A percentile compares a stretch with the other conserved stretches of the same genome.
Conservation (phyloP, 2,329 filamentous ascomycete genomes). For the Aspergillus sp. region DNA sequence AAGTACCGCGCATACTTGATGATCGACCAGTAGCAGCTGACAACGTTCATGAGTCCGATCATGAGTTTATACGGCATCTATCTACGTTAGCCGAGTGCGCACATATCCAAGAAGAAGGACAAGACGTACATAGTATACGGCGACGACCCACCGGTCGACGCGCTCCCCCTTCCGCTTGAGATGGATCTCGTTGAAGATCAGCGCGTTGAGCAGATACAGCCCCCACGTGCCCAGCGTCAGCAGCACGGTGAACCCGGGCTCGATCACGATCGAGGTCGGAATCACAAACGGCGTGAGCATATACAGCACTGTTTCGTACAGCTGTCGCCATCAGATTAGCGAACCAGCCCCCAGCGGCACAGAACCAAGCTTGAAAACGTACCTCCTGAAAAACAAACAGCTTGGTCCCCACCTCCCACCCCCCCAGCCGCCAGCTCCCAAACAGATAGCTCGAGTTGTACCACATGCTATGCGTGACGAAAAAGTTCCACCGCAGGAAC, state of each 20-base stretch:
- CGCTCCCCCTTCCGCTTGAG: conserved; percentile 46
- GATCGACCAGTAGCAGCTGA: conserved; percentile 41
- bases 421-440: conserved; percentile 48
- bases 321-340: conserved; percentile 20
- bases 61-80: conserved; percentile 44
- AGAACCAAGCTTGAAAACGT: not conserved
- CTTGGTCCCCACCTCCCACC: conserved; percentile 52
- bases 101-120: not conserved
- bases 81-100: not conserved
- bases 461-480: conserved; percentile 51
- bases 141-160: conserved; percentile 36
- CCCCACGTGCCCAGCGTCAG: conserved; percentile 37
- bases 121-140: conserved; percentile 40
- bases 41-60: conserved; percentile 47
- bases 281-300: conserved; percentile 47
- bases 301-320: conserved; percentile 49
- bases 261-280: conserved; percentile 45
- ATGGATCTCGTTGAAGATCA: conserved; percentile 52
- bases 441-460: conserved; percentile 50
- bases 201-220: conserved; percentile 45
- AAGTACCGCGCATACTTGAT: conserved; percentile 50
- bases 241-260: conserved; percentile 41
- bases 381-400: conserved; percentile 50
- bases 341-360: not conserved
- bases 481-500: conserved; percentile 54